Percentiles rank a stretch among this genome's conserved stretches.
Conservation (phyloP, 805 yeast genomes). For the Zygosaccharomyces rouxii region DNA sequence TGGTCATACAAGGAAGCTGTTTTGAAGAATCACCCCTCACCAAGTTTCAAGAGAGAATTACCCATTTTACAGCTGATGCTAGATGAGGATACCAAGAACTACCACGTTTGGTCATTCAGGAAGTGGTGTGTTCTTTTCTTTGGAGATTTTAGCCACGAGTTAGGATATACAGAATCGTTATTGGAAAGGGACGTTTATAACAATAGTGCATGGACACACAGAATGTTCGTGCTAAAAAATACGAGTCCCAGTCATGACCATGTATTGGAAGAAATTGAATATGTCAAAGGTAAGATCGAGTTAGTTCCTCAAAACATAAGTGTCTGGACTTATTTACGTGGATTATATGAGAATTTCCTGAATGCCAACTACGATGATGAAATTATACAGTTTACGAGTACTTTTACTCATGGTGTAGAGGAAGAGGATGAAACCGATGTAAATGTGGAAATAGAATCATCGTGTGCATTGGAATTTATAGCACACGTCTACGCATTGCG, state of each 20-base stretch:
- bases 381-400: constrained; percentile 43
- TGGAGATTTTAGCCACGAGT: constrained; percentile 47
- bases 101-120: constrained; percentile 93
- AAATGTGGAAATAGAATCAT: constrained; percentile 39
- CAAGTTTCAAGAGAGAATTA: constrained; percentile 47
- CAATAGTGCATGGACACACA: constrained; percentile 91
- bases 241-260: constrained; percentile 18
- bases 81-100: constrained; percentile 78
- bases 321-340: constrained; percentile 78
- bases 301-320: constrained; percentile 77
- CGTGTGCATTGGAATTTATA: constrained; percentile 61
- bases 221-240: constrained; percentile 53
- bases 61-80: constrained; percentile 66
- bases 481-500: constrained; percentile 44
- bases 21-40: constrained; percentile 37
- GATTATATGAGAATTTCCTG: constrained; percentile 41
- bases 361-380: constrained; percentile 31
- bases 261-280: constrained; percentile 49
- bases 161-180: constrained; percentile 45
- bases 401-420: constrained; percentile 37
- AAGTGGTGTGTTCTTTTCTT: constrained; percentile 73
- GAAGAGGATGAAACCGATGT: constrained; percentile 18
- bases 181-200: constrained; percentile 68
- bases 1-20: constrained; percentile 87
- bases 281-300: constrained; percentile 45